Evolutionary conservation across 192 early-diverging fungal species (phyloP).

Genomic region (Dispira simplex): DNA sequence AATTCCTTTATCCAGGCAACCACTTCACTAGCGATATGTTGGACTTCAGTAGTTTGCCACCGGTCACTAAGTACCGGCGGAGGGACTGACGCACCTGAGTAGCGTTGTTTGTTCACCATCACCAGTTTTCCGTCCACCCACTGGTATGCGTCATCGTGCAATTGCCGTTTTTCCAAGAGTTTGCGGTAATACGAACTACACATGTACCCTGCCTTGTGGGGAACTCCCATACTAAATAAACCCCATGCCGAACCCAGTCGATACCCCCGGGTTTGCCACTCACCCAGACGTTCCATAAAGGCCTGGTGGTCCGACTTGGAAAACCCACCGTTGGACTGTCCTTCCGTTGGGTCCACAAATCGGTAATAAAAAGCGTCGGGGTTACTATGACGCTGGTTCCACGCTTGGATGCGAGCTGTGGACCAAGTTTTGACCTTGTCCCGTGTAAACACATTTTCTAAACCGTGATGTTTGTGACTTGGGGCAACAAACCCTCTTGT

Average conservation of each 20-base stretch:
- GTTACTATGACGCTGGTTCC: conserved; percentile 15
- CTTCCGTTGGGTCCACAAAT: conserved; percentile 35
- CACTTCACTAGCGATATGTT: conserved; percentile 27
- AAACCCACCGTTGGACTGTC: conserved; percentile 35
- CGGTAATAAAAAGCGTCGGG: conserved; percentile 36
- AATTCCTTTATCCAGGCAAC: conserved; percentile 33
- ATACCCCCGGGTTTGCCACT: conserved; percentile 26
- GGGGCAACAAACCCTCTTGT: no score
- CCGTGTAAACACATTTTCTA: conserved; percentile 13
- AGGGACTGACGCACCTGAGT: conserved; percentile 16
- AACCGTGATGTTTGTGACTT: no score
- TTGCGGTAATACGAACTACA: conserved; percentile 41
- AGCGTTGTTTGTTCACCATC: conserved; percentile 25
- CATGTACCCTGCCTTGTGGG: conserved; percentile 39
- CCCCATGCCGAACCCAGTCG: conserved; percentile 40
- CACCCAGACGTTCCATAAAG: conserved; percentile 33
- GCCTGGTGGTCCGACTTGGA: conserved; percentile 21
- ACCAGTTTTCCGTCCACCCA: conserved; percentile 31
- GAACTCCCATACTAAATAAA: conserved; percentile 30
- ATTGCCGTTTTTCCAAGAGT: conserved; percentile 21
- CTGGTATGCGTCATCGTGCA: conserved; percentile 31
- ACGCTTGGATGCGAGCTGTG: conserved; percentile 9
- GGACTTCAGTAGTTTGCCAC: conserved; percentile 31
- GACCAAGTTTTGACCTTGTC: conserved; percentile 13
- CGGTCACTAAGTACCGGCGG: conserved; percentile 24